A percentile compares a stretch with the other conserved stretches of the same genome.
These are phyloP conservation scores for Hypoxylon cercidicola DNA, from an alignment of 495 filamentous ascomycete species.

Conservation along the genomic window DNA sequence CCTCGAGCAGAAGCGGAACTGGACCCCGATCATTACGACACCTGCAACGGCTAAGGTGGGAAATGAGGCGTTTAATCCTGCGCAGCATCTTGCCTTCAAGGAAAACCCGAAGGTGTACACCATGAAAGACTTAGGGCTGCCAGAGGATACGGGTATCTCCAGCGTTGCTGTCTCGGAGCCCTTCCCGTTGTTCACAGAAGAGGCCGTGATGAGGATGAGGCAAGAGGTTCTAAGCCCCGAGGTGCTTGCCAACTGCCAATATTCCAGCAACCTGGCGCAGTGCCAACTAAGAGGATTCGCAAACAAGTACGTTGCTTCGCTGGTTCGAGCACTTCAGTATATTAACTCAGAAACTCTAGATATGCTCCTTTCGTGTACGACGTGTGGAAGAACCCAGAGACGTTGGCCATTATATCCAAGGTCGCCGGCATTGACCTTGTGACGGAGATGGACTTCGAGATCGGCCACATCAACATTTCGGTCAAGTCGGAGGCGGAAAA, in stretches of 20 bases:
- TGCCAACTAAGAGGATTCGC: slow-evolving; percentile 76
- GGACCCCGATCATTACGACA: slow-evolving; percentile 39
- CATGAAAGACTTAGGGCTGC: slow-evolving; percentile 69
- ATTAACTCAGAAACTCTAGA: slow-evolving; percentile 29
- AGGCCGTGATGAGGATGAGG: slow-evolving; percentile 73
- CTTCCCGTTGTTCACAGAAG: slow-evolving; percentile 75
- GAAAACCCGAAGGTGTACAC: slow-evolving; percentile 62
- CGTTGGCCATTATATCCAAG: slow-evolving; percentile 71
- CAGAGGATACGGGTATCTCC: slow-evolving; percentile 68
- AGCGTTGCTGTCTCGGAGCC: slow-evolving; percentile 76
- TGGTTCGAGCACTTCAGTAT: not conserved
- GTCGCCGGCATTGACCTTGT: slow-evolving; percentile 80
- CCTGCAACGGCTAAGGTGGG: slow-evolving; percentile 14
- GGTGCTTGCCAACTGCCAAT: slow-evolving; percentile 72
- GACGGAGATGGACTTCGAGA: slow-evolving; percentile 76
- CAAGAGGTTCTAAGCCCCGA: slow-evolving; percentile 70
- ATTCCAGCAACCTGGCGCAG: slow-evolving; percentile 71
- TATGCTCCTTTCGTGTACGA: slow-evolving; percentile 71
- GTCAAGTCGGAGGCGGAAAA: slow-evolving; percentile 66
- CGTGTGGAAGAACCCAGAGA: slow-evolving; percentile 74
- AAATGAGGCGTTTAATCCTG: slow-evolving; percentile 48
- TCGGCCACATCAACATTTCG: slow-evolving; percentile 77
- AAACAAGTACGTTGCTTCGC: slow-evolving; percentile 63
- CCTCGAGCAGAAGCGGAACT: slow-evolving; percentile 21
- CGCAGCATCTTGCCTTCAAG: slow-evolving; percentile 65